These are phyloP conservation scores for Mentha longifolia DNA, from an alignment of 257 asterid species.

Conservation along the genomic window DNA sequence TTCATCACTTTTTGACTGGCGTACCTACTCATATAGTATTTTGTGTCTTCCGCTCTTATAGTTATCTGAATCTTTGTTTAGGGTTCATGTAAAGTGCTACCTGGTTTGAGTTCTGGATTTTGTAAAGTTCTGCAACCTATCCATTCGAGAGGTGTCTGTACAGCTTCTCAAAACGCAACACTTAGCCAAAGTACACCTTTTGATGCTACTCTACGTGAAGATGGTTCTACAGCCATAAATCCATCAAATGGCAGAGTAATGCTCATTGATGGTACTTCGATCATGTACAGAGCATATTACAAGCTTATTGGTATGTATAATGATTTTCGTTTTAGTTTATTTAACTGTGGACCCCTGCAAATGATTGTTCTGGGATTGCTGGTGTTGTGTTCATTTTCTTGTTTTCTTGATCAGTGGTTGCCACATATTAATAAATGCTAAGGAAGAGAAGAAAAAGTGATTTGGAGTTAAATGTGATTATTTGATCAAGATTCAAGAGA, in stretches of 20 bases:
- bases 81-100: constrained; percentile 45
- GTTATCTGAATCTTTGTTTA: constrained; percentile 30
- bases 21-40: no score
- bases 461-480: constrained; percentile 8
- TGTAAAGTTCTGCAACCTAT: constrained; percentile 37
- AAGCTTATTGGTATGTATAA: constrained; percentile 76
- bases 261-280: constrained; percentile 93
- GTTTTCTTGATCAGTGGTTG: constrained; percentile 4
- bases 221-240: constrained; percentile 38
- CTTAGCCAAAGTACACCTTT: constrained; percentile 32
- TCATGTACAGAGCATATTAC: constrained; percentile 91
- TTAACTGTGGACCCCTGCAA: constrained; percentile 6
- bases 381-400: constrained; percentile 15
- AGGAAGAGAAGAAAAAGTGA: constrained; percentile 13
- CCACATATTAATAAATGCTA: not conserved
- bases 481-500: not conserved
- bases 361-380: constrained; percentile 16
- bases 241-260: constrained; percentile 78
- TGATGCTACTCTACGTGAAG: constrained; percentile 44
- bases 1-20: not conserved
- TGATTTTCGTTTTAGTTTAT: not conserved
- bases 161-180: constrained; percentile 46
- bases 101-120: constrained; percentile 40
- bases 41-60: not conserved
- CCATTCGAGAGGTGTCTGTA: constrained; percentile 36